Evolutionary conservation across 2,329 filamentous ascomycete genomes (phyloP).

Genomic region (Paecilomyces variotii): DNA sequence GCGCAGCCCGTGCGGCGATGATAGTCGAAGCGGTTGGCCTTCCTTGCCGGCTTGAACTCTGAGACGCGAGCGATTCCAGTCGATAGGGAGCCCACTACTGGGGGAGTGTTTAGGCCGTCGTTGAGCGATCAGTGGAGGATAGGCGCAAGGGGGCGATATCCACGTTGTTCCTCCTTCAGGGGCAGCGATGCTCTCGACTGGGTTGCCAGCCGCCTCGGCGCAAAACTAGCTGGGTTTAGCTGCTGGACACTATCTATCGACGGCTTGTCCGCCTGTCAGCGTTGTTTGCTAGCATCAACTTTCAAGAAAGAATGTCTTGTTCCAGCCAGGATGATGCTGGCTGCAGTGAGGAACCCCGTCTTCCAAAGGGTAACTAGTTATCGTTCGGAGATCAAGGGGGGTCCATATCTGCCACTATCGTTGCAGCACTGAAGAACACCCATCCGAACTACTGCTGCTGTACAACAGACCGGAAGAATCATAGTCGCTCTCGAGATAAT

Average conservation of each 20-base stretch:
- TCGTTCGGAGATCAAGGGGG: no score
- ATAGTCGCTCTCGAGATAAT: no score
- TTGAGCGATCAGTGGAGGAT: neutral
- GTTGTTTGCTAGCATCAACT: no score
- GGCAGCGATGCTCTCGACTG: neutral
- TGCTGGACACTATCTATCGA: neutral
- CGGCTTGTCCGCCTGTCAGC: neutral
- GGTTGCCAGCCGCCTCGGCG: neutral
- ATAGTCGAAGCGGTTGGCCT: neutral
- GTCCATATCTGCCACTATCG: no score
- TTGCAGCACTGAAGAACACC: no score
- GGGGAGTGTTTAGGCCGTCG: neutral
- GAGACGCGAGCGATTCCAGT: neutral
- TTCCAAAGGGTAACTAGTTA: no score
- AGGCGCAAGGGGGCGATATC: neutral
- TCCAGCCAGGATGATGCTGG: neutral
- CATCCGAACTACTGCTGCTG: no score
- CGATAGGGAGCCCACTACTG: neutral
- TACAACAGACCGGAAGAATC: no score
- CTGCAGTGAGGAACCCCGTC: neutral
- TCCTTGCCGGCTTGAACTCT: neutral
- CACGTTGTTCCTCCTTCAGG: neutral
- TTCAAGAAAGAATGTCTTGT: no score
- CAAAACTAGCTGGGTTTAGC: neutral
- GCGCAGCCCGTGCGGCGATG: neutral